phyloP scores from a whole-genome alignment of 768 basidiomycete species.

The Termitomyces sp. region DNA sequence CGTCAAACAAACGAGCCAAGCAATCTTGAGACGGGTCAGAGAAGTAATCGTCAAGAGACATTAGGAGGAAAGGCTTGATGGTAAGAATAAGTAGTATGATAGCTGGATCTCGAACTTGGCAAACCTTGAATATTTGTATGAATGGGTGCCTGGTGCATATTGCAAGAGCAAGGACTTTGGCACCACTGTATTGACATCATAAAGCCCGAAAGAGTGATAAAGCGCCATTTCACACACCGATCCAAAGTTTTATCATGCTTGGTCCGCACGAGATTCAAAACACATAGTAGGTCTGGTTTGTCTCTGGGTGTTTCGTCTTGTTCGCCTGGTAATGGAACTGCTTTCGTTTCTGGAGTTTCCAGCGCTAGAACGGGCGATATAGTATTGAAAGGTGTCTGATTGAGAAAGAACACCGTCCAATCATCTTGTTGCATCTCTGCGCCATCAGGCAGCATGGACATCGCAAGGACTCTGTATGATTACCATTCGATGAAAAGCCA shows the following conservation, averaged over 20 bases:
- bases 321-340: constrained; percentile 30
- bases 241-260: constrained; percentile 83
- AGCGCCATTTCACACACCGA: constrained; percentile 39
- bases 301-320: constrained; percentile 19
- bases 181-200: constrained; percentile 53
- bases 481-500: constrained; percentile 9
- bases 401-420: constrained; percentile 98
- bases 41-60: constrained; percentile 96
- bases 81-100: neutral
- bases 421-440: constrained; percentile 93
- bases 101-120: neutral
- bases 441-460: constrained; percentile 98
- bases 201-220: neutral
- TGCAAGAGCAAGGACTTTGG: constrained; percentile 90
- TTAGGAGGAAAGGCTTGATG: constrained; percentile 80
- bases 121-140: constrained; percentile 92
- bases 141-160: constrained; percentile 91
- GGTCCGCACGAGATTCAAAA: constrained; percentile 86
- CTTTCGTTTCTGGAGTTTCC: constrained; percentile 45
- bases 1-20: constrained; percentile 84
- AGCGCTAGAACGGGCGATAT: constrained; percentile 78
- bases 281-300: constrained; percentile 67
- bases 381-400: constrained; percentile 86
- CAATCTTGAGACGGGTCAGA: constrained; percentile 84
- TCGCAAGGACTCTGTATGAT: constrained; percentile 72